Percentiles rank a stretch among this genome's conserved stretches.
Evolutionary conservation across 129 eudicot species (phyloP).

Genomic region (Lonicera japonica): DNA sequence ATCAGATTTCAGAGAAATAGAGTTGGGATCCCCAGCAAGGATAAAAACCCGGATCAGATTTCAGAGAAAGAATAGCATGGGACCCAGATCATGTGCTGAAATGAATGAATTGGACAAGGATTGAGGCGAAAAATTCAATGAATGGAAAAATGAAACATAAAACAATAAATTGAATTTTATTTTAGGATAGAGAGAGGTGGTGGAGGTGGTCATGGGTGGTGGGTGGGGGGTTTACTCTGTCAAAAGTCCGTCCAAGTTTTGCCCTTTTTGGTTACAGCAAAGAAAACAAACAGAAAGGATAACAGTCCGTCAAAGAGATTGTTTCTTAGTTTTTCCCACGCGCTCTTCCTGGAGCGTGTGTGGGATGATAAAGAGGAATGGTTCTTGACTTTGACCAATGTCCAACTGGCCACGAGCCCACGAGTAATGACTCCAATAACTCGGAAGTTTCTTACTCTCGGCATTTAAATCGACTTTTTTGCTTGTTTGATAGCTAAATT

Average conservation of each 20-base stretch:
- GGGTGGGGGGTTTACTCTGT: background rate
- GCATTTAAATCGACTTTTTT: too few relatives aligned
- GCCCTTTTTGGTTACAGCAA: background rate
- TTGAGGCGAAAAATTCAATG: background rate
- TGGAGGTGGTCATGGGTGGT: background rate
- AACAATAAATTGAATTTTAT: background rate
- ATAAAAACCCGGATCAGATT: slow-evolving; percentile 36
- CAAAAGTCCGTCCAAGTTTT: background rate
- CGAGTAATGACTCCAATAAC: too few relatives aligned
- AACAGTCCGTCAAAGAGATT: too few relatives aligned
- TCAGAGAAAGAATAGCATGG: slow-evolving; percentile 13
- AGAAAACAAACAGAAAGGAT: too few relatives aligned
- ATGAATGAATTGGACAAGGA: slow-evolving; percentile 5
- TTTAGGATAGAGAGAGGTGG: background rate
- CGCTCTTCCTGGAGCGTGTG: too few relatives aligned
- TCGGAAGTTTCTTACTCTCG: too few relatives aligned
- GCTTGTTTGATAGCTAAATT: too few relatives aligned
- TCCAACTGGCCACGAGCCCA: too few relatives aligned
- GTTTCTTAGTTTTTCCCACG: too few relatives aligned
- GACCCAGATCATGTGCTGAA: slow-evolving; percentile 25
- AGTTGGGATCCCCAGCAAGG: background rate
- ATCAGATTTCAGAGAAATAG: too few relatives aligned
- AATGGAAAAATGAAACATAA: background rate
- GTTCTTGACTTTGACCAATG: too few relatives aligned
- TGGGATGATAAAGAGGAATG: too few relatives aligned